These are phyloP conservation scores for Epichloe baconii DNA, from an alignment of 2,329 filamentous ascomycete genomes.

Conservation along the genomic window DNA sequence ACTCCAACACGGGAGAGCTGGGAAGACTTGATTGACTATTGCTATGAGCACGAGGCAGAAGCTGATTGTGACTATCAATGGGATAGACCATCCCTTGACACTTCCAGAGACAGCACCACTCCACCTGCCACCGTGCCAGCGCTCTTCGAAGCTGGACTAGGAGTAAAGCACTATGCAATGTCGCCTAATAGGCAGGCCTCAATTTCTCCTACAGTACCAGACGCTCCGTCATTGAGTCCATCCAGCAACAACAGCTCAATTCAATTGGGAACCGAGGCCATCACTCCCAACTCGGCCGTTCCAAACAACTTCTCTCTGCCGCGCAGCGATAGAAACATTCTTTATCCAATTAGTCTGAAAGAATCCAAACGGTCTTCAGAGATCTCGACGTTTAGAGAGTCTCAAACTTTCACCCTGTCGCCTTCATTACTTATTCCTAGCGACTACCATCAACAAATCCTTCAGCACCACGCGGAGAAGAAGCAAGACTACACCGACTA, in stretches of 20 bases:
- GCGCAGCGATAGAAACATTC: conserved; percentile 22
- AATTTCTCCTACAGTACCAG: conserved; percentile 18
- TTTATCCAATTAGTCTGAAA: conserved; percentile 15
- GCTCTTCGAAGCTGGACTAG: conserved; percentile 13
- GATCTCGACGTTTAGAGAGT: conserved; percentile 43
- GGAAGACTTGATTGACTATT: conserved; percentile 60
- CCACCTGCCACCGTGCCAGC: conserved; percentile 14
- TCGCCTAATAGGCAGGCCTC: conserved; percentile 12
- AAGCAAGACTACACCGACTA: conserved; percentile 20
- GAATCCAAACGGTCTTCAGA: conserved; percentile 31
- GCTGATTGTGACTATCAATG: conserved; percentile 54
- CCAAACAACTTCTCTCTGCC: conserved; percentile 41
- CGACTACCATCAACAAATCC: conserved; percentile 44
- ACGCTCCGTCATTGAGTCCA: conserved; percentile 36
- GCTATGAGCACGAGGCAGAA: conserved; percentile 55
- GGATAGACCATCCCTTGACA: conserved; percentile 44
- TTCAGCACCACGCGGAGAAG: conserved; percentile 18
- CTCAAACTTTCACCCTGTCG: conserved; percentile 45
- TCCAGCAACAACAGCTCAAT: conserved; percentile 25
- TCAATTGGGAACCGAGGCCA: conserved; percentile 30
- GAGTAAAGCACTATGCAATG: conserved; percentile 8
- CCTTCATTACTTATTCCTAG: conserved; percentile 49
- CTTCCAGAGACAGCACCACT: conserved; percentile 11
- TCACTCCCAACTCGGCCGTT: conserved; percentile 27
- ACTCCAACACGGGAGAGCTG: conserved; percentile 33